Percentiles rank a stretch among this genome's conserved stretches.
Evolutionary conservation across 805 yeast species (phyloP).

Genomic region (Metschnikowia sp.): DNA sequence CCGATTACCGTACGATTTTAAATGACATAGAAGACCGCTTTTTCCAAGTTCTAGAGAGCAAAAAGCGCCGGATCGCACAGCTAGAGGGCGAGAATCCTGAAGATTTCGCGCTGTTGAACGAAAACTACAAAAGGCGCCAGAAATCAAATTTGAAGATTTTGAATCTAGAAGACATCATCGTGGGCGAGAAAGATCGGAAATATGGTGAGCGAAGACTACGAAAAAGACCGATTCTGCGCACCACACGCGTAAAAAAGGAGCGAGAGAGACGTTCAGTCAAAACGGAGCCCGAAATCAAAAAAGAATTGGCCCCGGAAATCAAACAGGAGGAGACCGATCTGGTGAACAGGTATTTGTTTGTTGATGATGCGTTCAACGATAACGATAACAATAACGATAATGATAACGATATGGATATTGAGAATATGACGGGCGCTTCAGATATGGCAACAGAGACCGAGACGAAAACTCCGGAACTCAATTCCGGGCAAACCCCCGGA

Average conservation of each 20-base stretch:
- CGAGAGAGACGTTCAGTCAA: neutral
- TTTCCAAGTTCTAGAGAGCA: constrained; percentile 16
- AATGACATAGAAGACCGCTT: constrained; percentile 18
- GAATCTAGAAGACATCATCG: constrained; percentile 14
- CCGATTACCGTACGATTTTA: constrained; percentile 15
- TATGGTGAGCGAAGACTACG: constrained; percentile 3
- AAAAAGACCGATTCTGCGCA: neutral
- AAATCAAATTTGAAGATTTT: constrained; percentile 15
- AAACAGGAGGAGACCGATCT: too few species aligned
- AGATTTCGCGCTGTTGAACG: constrained; percentile 11
- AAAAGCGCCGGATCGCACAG: constrained; percentile 12
- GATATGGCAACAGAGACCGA: neutral
- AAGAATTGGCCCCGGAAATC: too few species aligned
- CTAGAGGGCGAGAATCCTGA: constrained; percentile 11
- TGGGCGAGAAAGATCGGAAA: constrained; percentile 8
- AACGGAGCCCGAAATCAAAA: too few species aligned
- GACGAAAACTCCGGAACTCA: neutral
- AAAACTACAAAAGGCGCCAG: constrained; percentile 10
- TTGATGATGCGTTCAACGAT: too few species aligned
- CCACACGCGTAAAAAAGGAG: neutral
- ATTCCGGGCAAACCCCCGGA: neutral
- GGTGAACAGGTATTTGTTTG: too few species aligned
- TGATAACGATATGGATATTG: neutral
- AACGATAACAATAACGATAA: neutral
- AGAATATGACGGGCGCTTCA: neutral